These are phyloP conservation scores for Raphidocelis subcapitata DNA, from an alignment of 139 green algal species.

Conservation along the genomic window DNA sequence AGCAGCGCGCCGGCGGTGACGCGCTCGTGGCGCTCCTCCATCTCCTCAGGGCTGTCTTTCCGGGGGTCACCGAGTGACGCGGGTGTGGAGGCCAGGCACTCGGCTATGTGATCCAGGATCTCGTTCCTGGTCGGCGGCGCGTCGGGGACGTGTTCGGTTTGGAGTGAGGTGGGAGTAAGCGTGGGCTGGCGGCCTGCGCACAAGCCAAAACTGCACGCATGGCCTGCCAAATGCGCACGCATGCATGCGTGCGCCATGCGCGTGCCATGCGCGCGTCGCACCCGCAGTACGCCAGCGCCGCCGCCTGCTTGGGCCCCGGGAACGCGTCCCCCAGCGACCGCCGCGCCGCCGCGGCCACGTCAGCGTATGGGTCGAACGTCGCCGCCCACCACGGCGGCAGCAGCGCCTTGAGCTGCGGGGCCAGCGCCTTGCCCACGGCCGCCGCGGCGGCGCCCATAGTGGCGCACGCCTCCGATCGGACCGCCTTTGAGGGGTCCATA, in stretches of 20 bases:
- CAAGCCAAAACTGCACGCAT: no score
- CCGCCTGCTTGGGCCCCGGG: slow-evolving; percentile 40
- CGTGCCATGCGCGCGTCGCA: no score
- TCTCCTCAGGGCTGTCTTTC: slow-evolving; percentile 71
- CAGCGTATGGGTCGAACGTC: slow-evolving; percentile 60
- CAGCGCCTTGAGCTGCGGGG: slow-evolving; percentile 55
- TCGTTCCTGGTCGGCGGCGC: slow-evolving; percentile 50
- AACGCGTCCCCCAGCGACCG: slow-evolving; percentile 38
- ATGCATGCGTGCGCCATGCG: no score
- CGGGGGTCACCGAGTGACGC: slow-evolving; percentile 56
- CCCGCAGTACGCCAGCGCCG: slow-evolving; percentile 51
- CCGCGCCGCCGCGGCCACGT: slow-evolving; percentile 57
- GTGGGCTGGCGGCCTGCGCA: no score
- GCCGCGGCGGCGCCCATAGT: slow-evolving; percentile 45
- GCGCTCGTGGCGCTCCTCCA: slow-evolving; percentile 66
- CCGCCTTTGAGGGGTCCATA: slow-evolving; percentile 63
- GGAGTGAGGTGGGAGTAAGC: no score
- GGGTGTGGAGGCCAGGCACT: slow-evolving; percentile 35
- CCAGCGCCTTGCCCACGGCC: slow-evolving; percentile 34
- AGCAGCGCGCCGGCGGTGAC: slow-evolving; percentile 52
- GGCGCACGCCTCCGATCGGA: slow-evolving; percentile 55
- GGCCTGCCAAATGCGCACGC: no score
- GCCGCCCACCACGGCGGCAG: slow-evolving; percentile 71
- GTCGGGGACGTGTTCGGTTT: no score
- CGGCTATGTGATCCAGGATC: slow-evolving; percentile 42